phyloP scores from a whole-genome alignment of 305 asterid species.

The Solanum chacoense region DNA sequence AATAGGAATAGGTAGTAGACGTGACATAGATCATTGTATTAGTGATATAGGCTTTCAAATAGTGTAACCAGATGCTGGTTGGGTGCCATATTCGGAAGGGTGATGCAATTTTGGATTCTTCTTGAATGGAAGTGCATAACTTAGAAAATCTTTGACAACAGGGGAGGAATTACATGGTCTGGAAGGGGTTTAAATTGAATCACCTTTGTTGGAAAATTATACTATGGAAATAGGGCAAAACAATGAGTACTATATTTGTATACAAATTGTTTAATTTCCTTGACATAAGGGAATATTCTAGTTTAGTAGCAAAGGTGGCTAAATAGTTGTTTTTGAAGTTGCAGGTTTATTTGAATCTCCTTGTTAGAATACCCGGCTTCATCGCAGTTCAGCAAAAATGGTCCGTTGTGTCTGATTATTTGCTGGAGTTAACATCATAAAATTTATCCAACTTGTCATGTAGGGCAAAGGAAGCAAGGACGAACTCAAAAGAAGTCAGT shows the following conservation, averaged over 20 bases:
- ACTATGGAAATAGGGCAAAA: neutral
- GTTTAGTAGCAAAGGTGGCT: neutral
- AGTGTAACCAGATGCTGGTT: neutral
- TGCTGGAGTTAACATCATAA: neutral
- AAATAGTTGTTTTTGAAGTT: neutral
- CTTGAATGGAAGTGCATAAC: neutral
- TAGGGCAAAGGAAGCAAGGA: slow-evolving; percentile 31
- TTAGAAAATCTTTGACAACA: neutral
- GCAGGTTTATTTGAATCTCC: neutral
- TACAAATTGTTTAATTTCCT: neutral
- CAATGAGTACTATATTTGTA: neutral
- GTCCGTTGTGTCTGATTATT: neutral
- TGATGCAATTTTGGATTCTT: neutral
- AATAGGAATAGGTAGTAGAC: neutral
- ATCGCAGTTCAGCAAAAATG: neutral
- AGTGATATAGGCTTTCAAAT: neutral
- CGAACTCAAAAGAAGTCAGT: slow-evolving; percentile 18
- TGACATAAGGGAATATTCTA: neutral
- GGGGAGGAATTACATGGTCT: neutral
- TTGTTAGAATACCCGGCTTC: neutral
- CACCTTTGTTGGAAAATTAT: neutral
- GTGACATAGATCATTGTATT: neutral
- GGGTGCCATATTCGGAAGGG: neutral
- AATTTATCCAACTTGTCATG: slow-evolving; percentile 19
- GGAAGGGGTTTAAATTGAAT: neutral